phyloP scores from a whole-genome alignment of 2,329 filamentous ascomycete species.

The Zasmidium angulare region DNA sequence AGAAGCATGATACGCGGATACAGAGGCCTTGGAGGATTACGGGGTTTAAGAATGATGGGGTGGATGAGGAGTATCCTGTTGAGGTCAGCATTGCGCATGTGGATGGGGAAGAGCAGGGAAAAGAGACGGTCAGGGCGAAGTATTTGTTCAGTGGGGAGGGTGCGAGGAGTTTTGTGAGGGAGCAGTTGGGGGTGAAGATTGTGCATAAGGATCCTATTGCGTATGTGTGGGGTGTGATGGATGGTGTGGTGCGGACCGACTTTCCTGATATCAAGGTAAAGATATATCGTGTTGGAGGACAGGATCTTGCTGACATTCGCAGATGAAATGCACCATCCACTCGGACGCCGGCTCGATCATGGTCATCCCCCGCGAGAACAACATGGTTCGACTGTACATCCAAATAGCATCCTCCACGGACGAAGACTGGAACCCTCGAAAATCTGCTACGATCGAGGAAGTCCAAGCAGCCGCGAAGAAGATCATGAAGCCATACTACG shows the following conservation, averaged over 20 bases:
- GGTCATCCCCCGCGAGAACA: conserved; percentile 58
- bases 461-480: conserved; percentile 59
- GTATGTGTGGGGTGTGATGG: conserved; percentile 67
- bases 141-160: conserved; percentile 65
- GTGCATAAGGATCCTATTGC: conserved; percentile 63
- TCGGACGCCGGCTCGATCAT: conserved; percentile 64
- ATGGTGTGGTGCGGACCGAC: conserved; percentile 62
- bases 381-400: conserved; percentile 56
- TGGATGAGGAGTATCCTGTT: conserved; percentile 72
- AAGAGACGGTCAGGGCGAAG: conserved; percentile 65
- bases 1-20: conserved; percentile 57
- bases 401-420: conserved; percentile 65
- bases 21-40: conserved; percentile 63
- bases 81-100: conserved; percentile 75
- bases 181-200: conserved; percentile 66
- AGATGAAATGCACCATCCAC: conserved; percentile 69
- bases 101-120: conserved; percentile 60
- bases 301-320: conserved; percentile 2
- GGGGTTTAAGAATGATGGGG: conserved; percentile 60
- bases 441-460: conserved; percentile 59
- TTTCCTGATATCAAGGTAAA: conserved; percentile 62
- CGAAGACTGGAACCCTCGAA: conserved; percentile 60
- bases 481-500: conserved; percentile 60
- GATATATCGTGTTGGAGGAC: neutral
- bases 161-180: conserved; percentile 59